Percentiles rank a stretch among this genome's conserved stretches.
Conservation (phyloP, 75 land plant species). For the Cunninghamia lanceolata region DNA sequence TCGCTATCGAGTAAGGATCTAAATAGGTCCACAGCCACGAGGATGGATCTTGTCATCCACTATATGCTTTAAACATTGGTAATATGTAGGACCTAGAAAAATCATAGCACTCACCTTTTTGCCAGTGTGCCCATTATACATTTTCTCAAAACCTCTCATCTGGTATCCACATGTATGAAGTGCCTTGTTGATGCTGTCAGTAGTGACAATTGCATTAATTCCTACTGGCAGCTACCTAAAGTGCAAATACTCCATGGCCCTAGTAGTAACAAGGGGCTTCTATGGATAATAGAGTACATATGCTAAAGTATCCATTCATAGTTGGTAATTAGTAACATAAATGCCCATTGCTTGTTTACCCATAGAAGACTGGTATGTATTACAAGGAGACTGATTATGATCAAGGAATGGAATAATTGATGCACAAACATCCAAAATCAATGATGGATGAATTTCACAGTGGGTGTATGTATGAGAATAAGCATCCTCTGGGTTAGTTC, state of each 20-base stretch:
- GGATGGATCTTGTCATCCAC: conserved; percentile 99
- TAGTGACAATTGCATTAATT: conserved; percentile 63
- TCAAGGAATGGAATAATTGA: conserved; percentile 98
- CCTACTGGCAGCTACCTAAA: conserved; percentile 97
- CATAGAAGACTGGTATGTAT: conserved; percentile 98
- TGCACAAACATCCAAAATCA: conserved; percentile 94
- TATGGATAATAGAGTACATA: no score
- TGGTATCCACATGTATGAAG: conserved; percentile 97
- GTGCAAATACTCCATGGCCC: conserved; percentile 90
- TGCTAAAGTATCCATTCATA: conserved; percentile 97
- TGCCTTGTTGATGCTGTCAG: conserved; percentile 94
- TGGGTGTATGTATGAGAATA: conserved; percentile 92
- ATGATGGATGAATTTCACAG: conserved; percentile 98
- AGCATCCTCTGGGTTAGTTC: conserved; percentile 77
- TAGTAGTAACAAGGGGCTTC: no score
- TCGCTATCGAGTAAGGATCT: conserved; percentile 94
- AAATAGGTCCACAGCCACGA: conserved; percentile 94
- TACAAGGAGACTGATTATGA: conserved; percentile 98
- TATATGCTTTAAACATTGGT: conserved; percentile 96
- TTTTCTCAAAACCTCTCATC: conserved; percentile 97
- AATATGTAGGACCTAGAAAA: no score
- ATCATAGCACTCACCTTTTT: no score
- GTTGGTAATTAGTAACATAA: conserved; percentile 96
- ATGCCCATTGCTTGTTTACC: conserved; percentile 99
- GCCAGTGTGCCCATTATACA: conserved; percentile 99